A percentile compares a stretch with the other conserved stretches of the same genome.
These are phyloP conservation scores for Lactarius hengduanensis DNA, from an alignment of 768 basidiomycete genomes.

Conservation along the genomic window DNA sequence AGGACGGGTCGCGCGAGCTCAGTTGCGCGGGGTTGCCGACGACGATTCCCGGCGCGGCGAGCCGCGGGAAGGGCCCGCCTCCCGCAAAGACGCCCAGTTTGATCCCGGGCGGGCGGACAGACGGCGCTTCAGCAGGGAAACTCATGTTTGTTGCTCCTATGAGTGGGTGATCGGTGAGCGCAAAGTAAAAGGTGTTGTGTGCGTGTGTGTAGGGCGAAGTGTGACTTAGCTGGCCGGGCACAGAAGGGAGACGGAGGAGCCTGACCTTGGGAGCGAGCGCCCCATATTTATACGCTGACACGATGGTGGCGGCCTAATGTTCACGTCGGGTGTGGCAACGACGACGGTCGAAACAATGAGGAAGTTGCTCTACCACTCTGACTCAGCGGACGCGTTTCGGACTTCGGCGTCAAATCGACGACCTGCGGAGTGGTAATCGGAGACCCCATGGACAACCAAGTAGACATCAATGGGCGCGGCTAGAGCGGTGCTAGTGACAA, in stretches of 20 bases:
- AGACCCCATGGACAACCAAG: background rate
- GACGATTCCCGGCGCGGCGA: constrained; percentile 16
- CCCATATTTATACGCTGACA: background rate
- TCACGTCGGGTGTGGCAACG: background rate
- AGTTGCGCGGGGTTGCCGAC: background rate
- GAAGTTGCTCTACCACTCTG: background rate
- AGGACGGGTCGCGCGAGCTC: background rate
- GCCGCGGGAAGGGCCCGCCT: constrained; percentile 20
- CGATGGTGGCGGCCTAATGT: background rate
- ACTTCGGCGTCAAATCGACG: background rate
- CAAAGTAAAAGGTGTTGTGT: background rate
- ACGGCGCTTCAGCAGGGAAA: constrained; percentile 13
- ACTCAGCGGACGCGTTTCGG: background rate
- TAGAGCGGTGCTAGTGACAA: background rate
- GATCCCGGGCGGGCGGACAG: constrained; percentile 5
- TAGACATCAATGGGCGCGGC: background rate
- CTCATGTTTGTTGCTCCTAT: constrained; percentile 1
- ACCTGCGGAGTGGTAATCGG: background rate
- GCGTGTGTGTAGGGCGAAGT: background rate
- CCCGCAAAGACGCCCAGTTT: constrained; percentile 16
- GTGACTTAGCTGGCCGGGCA: background rate
- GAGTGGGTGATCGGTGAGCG: background rate
- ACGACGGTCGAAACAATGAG: background rate
- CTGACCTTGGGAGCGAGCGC: background rate
- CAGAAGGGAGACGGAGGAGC: background rate